A percentile compares a stretch with the other conserved stretches of the same genome.
Evolutionary conservation across 2,329 filamentous ascomycete genomes (phyloP).

Genomic region (Pseudocercospora fuligena): DNA sequence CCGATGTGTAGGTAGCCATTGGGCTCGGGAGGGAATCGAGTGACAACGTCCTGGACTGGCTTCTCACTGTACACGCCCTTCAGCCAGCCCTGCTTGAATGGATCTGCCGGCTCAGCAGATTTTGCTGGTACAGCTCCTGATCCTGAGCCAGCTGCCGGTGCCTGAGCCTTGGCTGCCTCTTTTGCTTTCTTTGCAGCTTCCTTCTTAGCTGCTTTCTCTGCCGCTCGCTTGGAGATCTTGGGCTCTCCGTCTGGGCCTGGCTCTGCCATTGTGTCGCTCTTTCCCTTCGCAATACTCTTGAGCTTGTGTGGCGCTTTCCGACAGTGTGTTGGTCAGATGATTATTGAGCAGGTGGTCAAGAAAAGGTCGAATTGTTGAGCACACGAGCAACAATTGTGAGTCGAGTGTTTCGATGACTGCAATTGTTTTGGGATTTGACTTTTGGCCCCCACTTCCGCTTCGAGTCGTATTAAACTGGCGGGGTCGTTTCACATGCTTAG

Average conservation of each 20-base stretch:
- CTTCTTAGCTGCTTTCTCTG: conserved; percentile 57
- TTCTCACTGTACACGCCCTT: conserved; percentile 57
- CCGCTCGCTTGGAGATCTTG: conserved; percentile 53
- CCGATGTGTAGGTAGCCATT: conserved; percentile 95
- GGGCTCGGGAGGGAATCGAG: conserved; percentile 64
- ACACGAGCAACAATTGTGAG: not conserved
- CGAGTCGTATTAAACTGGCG: not conserved
- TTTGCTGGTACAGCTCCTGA: conserved; percentile 23
- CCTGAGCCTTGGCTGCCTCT: conserved; percentile 46
- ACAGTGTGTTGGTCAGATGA: too few relatives aligned
- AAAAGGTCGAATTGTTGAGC: not conserved
- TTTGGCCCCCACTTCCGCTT: not conserved
- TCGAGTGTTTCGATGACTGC: not conserved
- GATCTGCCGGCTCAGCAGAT: conserved; percentile 49
- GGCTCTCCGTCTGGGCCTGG: conserved; percentile 34
- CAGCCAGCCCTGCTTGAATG: conserved; percentile 57
- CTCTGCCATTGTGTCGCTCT: conserved; percentile 37
- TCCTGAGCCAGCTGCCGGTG: conserved; percentile 26
- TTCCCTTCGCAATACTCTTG: too few relatives aligned
- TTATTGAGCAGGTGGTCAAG: not conserved
- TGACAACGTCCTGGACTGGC: conserved; percentile 51
- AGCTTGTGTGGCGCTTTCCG: too few relatives aligned
- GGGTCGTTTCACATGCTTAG: not conserved
- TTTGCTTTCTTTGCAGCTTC: conserved; percentile 52
- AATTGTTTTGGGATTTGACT: not conserved